Evolutionary conservation across 148 eudicot species (phyloP).

Genomic region (Linanthus parryae): DNA sequence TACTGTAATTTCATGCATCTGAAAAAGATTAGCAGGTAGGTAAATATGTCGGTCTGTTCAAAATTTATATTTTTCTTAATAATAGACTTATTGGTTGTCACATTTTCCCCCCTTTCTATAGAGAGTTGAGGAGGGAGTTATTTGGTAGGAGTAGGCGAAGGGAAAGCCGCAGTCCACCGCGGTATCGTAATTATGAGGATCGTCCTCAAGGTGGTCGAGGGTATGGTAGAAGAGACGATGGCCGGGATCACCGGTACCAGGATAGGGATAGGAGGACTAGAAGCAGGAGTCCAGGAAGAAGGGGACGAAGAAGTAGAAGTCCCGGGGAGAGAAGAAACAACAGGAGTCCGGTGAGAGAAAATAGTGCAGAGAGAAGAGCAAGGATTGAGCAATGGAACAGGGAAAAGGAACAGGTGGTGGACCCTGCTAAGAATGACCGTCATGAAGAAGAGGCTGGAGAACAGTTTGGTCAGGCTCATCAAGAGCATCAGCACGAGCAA

Average conservation of each 20-base stretch:
- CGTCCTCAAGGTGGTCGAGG: not conserved
- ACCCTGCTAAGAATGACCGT: slow-evolving; percentile 24
- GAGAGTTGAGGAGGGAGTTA: slow-evolving; percentile 8
- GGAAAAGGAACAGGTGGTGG: slow-evolving; percentile 71
- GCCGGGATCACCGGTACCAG: slow-evolving; percentile 46
- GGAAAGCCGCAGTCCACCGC: slow-evolving; percentile 7
- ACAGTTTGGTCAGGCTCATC: too few relatives aligned
- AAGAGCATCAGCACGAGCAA: too few relatives aligned
- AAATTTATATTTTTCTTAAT: too few relatives aligned
- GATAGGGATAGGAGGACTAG: slow-evolving; percentile 69
- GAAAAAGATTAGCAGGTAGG: slow-evolving; percentile 74
- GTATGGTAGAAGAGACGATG: slow-evolving; percentile 55
- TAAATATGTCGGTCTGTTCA: not conserved
- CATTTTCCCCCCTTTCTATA: too few relatives aligned
- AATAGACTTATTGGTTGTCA: too few relatives aligned
- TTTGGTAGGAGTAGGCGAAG: slow-evolving; percentile 7
- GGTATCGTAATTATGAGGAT: slow-evolving; percentile 7
- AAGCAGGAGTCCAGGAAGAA: slow-evolving; percentile 52
- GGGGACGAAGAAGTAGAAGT: slow-evolving; percentile 68
- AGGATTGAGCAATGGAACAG: slow-evolving; percentile 94
- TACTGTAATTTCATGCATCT: slow-evolving; percentile 97
- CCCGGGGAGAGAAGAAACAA: slow-evolving; percentile 52
- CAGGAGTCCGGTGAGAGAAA: slow-evolving; percentile 67
- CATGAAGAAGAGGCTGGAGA: too few relatives aligned
- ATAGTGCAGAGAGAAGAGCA: slow-evolving; percentile 93